These are phyloP conservation scores for Rhinocladiella similis DNA, from an alignment of 2,329 filamentous ascomycete genomes.

Conservation along the genomic window DNA sequence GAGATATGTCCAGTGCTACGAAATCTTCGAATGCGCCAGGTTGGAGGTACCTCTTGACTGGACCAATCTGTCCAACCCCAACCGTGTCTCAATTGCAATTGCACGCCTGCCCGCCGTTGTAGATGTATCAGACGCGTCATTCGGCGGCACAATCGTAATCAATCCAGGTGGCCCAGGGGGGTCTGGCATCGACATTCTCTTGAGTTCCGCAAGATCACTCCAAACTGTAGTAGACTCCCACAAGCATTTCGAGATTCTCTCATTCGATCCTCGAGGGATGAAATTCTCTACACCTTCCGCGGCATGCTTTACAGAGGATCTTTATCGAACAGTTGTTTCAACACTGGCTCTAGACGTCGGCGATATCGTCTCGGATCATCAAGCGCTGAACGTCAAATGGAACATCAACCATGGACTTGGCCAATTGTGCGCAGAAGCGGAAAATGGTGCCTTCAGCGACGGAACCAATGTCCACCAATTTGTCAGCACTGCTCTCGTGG, in stretches of 20 bases:
- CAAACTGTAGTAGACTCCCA: slow-evolving; percentile 35
- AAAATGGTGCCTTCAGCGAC: slow-evolving; percentile 27
- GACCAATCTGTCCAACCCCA: slow-evolving; percentile 36
- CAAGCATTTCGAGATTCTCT: slow-evolving; percentile 45
- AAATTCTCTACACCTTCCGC: slow-evolving; percentile 35
- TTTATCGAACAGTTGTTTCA: slow-evolving; percentile 3
- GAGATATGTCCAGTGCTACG: slow-evolving; percentile 45
- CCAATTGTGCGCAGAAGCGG: slow-evolving; percentile 20
- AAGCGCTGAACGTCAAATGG: slow-evolving; percentile 27
- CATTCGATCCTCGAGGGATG: slow-evolving; percentile 45
- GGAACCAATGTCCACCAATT: slow-evolving; percentile 31
- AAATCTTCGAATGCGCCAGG: slow-evolving; percentile 48
- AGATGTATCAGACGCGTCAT: slow-evolving; percentile 39
- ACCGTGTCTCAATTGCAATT: slow-evolving; percentile 45
- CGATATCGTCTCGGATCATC: slow-evolving; percentile 12
- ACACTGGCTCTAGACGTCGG: slow-evolving; percentile 17
- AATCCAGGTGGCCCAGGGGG: slow-evolving; percentile 48
- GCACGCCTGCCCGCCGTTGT: slow-evolving; percentile 46
- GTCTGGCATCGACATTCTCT: slow-evolving; percentile 38
- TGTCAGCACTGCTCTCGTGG: slow-evolving; percentile 37
- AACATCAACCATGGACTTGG: slow-evolving; percentile 21
- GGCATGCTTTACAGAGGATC: slow-evolving; percentile 30
- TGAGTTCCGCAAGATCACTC: slow-evolving; percentile 17
- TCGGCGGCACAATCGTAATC: slow-evolving; percentile 49
- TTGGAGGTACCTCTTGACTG: slow-evolving; percentile 52